Evolutionary conservation across 1,284 basidiomycete species (phyloP).

Genomic region (Neonothopanus nambi): DNA sequence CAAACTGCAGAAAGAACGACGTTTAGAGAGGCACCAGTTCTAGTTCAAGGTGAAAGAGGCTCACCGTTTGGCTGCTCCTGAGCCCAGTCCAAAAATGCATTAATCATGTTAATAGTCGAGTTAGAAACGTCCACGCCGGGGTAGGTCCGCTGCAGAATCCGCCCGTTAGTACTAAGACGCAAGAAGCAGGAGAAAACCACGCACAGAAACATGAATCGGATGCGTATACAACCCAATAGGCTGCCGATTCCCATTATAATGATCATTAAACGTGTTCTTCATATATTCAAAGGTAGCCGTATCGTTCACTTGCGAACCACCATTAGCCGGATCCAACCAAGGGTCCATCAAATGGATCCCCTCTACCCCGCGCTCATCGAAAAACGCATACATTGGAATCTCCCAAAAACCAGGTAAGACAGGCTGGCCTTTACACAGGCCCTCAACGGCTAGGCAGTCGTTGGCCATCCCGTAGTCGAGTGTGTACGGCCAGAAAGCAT

Average conservation of each 20-base stretch:
- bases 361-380: constrained; percentile 58
- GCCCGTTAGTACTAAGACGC: background rate
- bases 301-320: constrained; percentile 49
- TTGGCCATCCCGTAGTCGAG: constrained; percentile 79
- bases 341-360: constrained; percentile 81
- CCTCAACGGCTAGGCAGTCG: constrained; percentile 61
- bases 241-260: constrained; percentile 75
- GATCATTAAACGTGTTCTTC: constrained; percentile 73
- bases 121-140: constrained; percentile 54
- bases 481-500: constrained; percentile 79
- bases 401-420: constrained; percentile 82
- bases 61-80: constrained; percentile 61
- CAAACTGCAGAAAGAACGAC: constrained; percentile 48
- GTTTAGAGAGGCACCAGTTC: constrained; percentile 8
- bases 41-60: constrained; percentile 14
- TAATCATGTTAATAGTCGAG: constrained; percentile 71
- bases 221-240: constrained; percentile 84
- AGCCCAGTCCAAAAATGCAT: constrained; percentile 81
- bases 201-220: constrained; percentile 74
- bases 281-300: constrained; percentile 70
- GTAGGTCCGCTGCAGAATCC: constrained; percentile 43
- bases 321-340: constrained; percentile 72
- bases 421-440: constrained; percentile 70
- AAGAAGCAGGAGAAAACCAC: constrained; percentile 18
- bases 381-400: constrained; percentile 79